Percentiles rank a stretch among this genome's conserved stretches.
phyloP scores from a whole-genome alignment of 2,329 filamentous ascomycete species.

The Akanthomyces muscarius region DNA sequence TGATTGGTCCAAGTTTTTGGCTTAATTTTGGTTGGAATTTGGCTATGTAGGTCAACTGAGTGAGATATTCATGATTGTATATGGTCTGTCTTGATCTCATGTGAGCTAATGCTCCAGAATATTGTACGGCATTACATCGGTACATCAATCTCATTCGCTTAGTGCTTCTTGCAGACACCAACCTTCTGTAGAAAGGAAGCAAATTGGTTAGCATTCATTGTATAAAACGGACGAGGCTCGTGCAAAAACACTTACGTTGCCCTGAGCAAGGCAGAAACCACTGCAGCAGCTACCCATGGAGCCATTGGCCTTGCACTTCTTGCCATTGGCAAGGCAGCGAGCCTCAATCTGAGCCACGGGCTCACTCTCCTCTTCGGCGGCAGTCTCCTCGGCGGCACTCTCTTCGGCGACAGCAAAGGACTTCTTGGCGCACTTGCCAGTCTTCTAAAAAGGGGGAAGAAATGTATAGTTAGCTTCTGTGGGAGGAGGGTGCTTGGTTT shows the following conservation, averaged over 20 bases:
- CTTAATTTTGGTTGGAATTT: background rate
- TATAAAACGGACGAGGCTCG: background rate
- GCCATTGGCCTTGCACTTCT: background rate
- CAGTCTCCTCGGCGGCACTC: background rate
- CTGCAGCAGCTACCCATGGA: background rate
- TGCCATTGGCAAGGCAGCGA: conserved; percentile 1
- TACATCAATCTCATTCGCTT: background rate
- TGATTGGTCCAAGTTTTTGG: background rate
- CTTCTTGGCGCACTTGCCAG: background rate
- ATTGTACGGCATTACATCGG: background rate
- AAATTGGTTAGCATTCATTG: background rate
- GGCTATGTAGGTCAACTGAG: background rate
- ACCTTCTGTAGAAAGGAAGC: background rate
- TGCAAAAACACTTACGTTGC: background rate
- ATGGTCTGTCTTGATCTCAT: background rate
- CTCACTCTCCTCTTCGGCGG: background rate
- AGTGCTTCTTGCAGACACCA: conserved; percentile 1
- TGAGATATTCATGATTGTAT: background rate
- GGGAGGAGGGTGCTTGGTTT: no score
- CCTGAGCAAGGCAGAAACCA: background rate
- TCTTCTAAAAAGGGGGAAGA: background rate
- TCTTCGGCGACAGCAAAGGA: background rate
- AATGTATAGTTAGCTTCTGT: no score
- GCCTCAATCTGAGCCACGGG: background rate
- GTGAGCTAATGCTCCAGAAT: background rate